A percentile compares a stretch with the other conserved stretches of the same genome.
phyloP scores from a whole-genome alignment of 2,329 filamentous ascomycete genomes.

The Alternaria hordeiaustralica region DNA sequence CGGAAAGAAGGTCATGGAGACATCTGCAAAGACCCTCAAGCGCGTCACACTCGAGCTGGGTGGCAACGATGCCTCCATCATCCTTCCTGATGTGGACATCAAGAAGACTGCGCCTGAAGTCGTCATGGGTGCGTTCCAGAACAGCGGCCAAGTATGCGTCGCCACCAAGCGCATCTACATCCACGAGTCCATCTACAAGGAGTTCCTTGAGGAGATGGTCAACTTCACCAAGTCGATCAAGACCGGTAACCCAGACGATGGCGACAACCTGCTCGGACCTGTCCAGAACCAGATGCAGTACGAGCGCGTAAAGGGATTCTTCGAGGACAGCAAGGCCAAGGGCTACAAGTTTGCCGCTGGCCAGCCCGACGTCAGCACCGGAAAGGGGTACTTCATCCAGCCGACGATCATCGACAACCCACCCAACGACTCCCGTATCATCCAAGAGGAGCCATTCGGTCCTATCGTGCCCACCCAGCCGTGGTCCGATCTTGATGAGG shows the following conservation, averaged over 20 bases:
- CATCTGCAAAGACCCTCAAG: slow-evolving; percentile 64
- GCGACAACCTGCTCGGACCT: slow-evolving; percentile 62
- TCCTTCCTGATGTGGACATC: slow-evolving; percentile 65
- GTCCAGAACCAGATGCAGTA: slow-evolving; percentile 71
- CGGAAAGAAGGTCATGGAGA: slow-evolving; percentile 67
- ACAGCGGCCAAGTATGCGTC: slow-evolving; percentile 60
- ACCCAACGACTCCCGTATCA: slow-evolving; percentile 62
- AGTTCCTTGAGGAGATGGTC: slow-evolving; percentile 50
- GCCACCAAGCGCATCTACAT: slow-evolving; percentile 49
- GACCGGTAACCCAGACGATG: slow-evolving; percentile 49
- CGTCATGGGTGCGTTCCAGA: slow-evolving; percentile 60
- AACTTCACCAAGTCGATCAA: slow-evolving; percentile 55
- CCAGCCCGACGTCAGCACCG: slow-evolving; percentile 38
- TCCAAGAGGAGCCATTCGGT: slow-evolving; percentile 68
- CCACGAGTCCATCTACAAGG: slow-evolving; percentile 48
- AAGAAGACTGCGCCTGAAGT: slow-evolving; percentile 57
- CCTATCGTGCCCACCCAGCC: slow-evolving; percentile 70
- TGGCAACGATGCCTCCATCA: slow-evolving; percentile 67
- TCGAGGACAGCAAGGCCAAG: slow-evolving; percentile 62
- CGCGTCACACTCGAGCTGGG: slow-evolving; percentile 67
- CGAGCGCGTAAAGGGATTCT: slow-evolving; percentile 63
- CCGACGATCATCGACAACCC: slow-evolving; percentile 68
- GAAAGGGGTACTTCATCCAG: slow-evolving; percentile 64
- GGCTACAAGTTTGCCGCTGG: slow-evolving; percentile 63
- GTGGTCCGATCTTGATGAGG: slow-evolving; percentile 65